Evolutionary conservation across 371 early-diverging fungal species (phyloP).

Genomic region (Nosema bombycis): DNA sequence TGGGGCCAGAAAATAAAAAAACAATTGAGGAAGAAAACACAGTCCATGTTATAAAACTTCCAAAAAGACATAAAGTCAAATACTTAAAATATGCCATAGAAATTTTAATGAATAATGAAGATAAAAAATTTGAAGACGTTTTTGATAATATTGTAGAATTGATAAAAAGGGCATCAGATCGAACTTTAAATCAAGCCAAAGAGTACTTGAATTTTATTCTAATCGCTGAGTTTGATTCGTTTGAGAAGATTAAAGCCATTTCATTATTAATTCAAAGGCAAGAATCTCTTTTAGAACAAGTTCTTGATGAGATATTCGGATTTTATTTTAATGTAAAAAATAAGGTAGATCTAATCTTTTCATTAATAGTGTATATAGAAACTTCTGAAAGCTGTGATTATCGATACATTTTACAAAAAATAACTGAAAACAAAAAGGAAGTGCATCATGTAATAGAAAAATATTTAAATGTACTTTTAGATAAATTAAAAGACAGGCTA

Average conservation of each 20-base stretch:
- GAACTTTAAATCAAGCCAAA: not conserved
- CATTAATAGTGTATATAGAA: not conserved
- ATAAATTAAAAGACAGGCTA: not conserved
- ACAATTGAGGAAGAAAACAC: not conserved
- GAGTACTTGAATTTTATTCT: not conserved
- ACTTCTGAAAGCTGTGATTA: not conserved
- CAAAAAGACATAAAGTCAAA: not conserved
- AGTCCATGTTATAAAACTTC: not conserved
- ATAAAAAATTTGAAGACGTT: slow-evolving; percentile 4
- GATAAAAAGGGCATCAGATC: not conserved
- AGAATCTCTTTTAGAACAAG: not conserved
- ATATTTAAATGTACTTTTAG: not conserved
- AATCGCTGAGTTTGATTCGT: slow-evolving; percentile 12
- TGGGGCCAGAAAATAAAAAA: not conserved
- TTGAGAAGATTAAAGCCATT: not conserved
- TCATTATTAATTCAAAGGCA: not conserved
- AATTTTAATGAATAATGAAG: slow-evolving; percentile 2
- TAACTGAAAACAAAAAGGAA: not conserved
- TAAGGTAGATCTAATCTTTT: not conserved
- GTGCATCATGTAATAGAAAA: not conserved
- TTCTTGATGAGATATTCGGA: not conserved
- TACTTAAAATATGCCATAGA: slow-evolving; percentile 18
- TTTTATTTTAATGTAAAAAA: not conserved
- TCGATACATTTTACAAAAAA: not conserved
- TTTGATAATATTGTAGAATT: not conserved